These are phyloP conservation scores for Mucor irregularis DNA, from an alignment of 371 early-diverging fungal species.

Conservation along the genomic window DNA sequence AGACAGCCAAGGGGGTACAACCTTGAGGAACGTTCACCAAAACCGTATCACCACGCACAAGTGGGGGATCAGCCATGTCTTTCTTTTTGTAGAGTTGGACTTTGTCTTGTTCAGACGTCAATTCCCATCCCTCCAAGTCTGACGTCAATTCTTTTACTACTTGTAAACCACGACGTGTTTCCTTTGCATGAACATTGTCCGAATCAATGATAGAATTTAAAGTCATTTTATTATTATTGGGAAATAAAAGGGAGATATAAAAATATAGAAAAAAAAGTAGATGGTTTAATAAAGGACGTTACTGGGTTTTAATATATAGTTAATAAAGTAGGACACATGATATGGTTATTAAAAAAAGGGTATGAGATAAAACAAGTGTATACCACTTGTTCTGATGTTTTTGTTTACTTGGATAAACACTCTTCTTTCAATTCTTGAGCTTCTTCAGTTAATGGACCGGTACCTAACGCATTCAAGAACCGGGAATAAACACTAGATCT, in stretches of 20 bases:
- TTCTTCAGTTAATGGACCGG: conserved; percentile 19
- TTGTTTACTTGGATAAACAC: neutral
- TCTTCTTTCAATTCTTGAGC: conserved; percentile 8
- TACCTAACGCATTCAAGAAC: conserved; percentile 27
- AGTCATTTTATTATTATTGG: neutral
- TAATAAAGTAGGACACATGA: too few species aligned
- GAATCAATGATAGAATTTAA: neutral
- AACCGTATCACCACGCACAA: conserved; percentile 28
- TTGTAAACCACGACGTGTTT: conserved; percentile 9
- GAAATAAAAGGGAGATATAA: neutral
- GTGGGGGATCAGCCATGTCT: conserved; percentile 10
- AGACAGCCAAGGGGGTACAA: conserved; percentile 14
- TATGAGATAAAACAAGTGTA: conserved; percentile 3
- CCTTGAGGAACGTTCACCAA: conserved; percentile 16
- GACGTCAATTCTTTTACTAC: conserved; percentile 15
- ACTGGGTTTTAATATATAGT: too few species aligned
- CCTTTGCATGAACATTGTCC: conserved; percentile 13
- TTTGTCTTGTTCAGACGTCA: conserved; percentile 5
- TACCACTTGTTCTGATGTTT: neutral
- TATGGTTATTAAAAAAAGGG: too few species aligned
- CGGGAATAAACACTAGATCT: conserved; percentile 49
- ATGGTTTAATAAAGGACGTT: neutral
- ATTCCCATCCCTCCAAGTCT: conserved; percentile 21
- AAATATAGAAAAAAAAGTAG: neutral
- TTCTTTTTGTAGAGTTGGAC: conserved; percentile 19